Base-by-base conservation (phyloP, 257 asterid genomes). In the Solanum medicagineum region DNA sequence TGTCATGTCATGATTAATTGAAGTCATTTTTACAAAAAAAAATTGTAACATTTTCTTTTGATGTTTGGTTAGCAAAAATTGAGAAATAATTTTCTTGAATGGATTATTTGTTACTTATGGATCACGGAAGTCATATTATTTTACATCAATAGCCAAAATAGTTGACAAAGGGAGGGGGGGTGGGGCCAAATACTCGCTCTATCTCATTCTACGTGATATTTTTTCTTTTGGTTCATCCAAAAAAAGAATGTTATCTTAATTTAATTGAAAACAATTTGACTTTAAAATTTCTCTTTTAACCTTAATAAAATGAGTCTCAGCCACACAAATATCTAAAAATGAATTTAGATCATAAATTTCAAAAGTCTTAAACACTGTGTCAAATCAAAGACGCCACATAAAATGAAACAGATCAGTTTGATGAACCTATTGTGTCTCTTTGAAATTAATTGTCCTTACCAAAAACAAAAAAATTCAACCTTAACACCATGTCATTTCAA, bases 1-100 rank as follows among this genome's bases (percentile, higher is more conserved):
- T 84, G 85, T 51, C 63, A 80, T 80, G 73, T 19, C 63, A 80
- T 87, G 36, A 81, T 60, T 80, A 80, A 77, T 70, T 19, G 65
- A 22, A 36, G 53, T 56, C 68, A 36, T 55, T 59, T 29, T 24
- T 1, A 6, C 4, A 2, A 32, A 32, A 29, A 8, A 51, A 80
- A 54, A 8, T 16, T 10, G 8, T 36, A 24, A 36, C 3, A 22
- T 66, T 66, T 8, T 32, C 0, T 68, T 16, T 68, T 3, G 42
- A 13, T 68, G 49, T 68, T 68, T 70, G 54, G 79, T 70, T 40
- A 70, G 53, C 53, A 40, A 70, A 70, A 40, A 0, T 17, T 40
- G 29, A 42, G 24, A 70, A 70, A 68, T 32, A 9, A 68, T 19
- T 68, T 68, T n/a, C 3, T 32, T 3, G 16, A 68, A 36, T 63